Percentiles rank a stretch among this genome's conserved stretches.
phyloP scores from a whole-genome alignment of 768 basidiomycete species.

The Rhizopogon vinicolor region DNA sequence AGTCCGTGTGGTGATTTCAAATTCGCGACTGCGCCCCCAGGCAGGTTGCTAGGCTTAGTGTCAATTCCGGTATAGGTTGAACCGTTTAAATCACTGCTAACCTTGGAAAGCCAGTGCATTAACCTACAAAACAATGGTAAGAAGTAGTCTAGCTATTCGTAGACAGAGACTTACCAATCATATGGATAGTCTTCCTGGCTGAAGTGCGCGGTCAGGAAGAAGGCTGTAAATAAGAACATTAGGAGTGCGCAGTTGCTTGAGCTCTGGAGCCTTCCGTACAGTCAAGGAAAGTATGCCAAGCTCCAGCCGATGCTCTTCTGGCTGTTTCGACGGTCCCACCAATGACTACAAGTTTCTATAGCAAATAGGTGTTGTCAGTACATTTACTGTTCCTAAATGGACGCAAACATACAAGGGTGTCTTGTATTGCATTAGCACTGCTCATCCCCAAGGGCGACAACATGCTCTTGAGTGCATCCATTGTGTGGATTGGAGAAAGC shows the following conservation, averaged over 20 bases:
- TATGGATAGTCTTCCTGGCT: conserved; percentile 86
- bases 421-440: conserved; percentile 66
- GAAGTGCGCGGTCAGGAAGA: conserved; percentile 88
- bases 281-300: conserved; percentile 88
- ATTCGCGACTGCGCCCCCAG: conserved; percentile 84
- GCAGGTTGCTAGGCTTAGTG: conserved; percentile 67
- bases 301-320: conserved; percentile 72
- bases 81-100: conserved; percentile 20
- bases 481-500: conserved; percentile 26
- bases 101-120: conserved; percentile 89
- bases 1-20: conserved; percentile 83
- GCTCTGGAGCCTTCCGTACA: conserved; percentile 37
- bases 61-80: conserved; percentile 12
- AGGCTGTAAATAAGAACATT: conserved; percentile 41
- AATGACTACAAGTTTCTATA: conserved; percentile 84
- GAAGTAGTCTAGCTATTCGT: conserved; percentile 4
- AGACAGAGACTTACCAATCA: conserved; percentile 54
- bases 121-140: conserved; percentile 42
- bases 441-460: conserved; percentile 63
- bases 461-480: conserved; percentile 70
- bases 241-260: conserved; percentile 3
- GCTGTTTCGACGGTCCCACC: conserved; percentile 88
- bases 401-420: conserved; percentile 57
- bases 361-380: conserved; percentile 2
- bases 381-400: background rate